Percentiles rank a stretch among this genome's conserved stretches.
Evolutionary conservation across 1,284 basidiomycete genomes (phyloP).

Genomic region (Leccinum ponderosum): DNA sequence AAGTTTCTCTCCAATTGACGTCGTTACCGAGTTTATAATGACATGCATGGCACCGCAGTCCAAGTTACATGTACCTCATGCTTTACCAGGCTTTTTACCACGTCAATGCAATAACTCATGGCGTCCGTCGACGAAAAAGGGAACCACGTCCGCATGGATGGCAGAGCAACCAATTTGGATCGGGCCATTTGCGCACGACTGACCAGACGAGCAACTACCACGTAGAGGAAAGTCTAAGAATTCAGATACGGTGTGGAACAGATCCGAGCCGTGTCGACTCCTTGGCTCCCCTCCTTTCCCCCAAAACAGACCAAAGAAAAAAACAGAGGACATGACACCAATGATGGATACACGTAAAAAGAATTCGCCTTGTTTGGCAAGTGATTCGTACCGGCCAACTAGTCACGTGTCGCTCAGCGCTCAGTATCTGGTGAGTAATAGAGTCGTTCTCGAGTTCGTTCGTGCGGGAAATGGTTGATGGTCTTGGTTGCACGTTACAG

Average conservation of each 20-base stretch:
- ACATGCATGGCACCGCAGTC: background rate
- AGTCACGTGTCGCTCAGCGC: no score
- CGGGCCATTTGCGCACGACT: background rate
- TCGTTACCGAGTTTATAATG: background rate
- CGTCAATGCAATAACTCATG: background rate
- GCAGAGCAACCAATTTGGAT: background rate
- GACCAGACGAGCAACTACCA: background rate
- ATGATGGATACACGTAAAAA: constrained; percentile 16
- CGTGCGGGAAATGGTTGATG: no score
- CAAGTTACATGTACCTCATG: background rate
- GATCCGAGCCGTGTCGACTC: constrained; percentile 9
- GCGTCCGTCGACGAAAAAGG: background rate
- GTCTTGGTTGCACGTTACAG: no score
- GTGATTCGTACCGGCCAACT: background rate
- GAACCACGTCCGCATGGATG: background rate
- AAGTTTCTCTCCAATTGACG: background rate
- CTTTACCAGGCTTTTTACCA: background rate
- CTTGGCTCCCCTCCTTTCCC: background rate
- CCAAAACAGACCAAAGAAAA: background rate
- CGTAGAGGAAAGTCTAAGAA: background rate
- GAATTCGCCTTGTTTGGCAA: background rate
- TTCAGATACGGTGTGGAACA: constrained; percentile 7
- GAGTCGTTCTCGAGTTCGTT: no score
- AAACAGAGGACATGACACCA: background rate
- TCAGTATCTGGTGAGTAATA: no score